Percentiles rank a stretch among this genome's conserved stretches.
phyloP scores from a whole-genome alignment of 2,329 filamentous ascomycete species.

The Scolecobasidium constrictum region DNA sequence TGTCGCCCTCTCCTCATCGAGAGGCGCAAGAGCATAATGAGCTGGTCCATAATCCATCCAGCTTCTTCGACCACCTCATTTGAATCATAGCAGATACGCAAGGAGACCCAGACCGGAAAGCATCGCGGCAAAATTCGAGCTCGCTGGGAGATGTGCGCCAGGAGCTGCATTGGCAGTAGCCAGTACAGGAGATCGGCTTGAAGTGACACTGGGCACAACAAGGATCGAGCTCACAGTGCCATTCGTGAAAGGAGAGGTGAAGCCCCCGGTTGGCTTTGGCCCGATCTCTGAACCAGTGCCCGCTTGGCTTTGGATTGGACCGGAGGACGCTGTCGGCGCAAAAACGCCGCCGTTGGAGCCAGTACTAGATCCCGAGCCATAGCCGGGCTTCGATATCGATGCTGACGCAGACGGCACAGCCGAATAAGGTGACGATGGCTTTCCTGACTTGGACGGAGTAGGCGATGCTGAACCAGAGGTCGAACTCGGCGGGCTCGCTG shows the following conservation, averaged over 20 bases:
- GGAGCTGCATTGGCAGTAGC: not conserved
- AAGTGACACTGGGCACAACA: too few relatives aligned
- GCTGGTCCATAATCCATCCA: too few relatives aligned
- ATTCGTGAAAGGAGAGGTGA: too few relatives aligned
- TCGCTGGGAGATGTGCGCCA: not conserved
- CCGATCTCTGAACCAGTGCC: too few relatives aligned
- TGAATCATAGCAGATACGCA: not conserved
- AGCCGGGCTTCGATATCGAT: not conserved
- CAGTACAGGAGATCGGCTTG: too few relatives aligned
- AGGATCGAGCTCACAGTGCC: too few relatives aligned
- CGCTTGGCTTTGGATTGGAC: not conserved
- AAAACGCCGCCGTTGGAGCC: too few relatives aligned
- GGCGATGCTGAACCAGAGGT: not conserved
- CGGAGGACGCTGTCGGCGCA: not conserved
- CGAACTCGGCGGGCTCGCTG: constrained; percentile 1
- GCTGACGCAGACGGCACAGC: too few relatives aligned
- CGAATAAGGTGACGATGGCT: not conserved
- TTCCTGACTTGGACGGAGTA: not conserved
- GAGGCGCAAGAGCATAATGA: too few relatives aligned
- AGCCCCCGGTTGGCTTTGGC: too few relatives aligned
- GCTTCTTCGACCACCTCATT: too few relatives aligned
- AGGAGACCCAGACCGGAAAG: not conserved
- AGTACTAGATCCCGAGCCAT: not conserved
- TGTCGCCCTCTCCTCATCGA: too few relatives aligned
- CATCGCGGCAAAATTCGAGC: not conserved